Percentiles rank a stretch among this genome's conserved stretches.
Conservation (phyloP, 805 yeast species). For the Hanseniaspora valbyensis region DNA sequence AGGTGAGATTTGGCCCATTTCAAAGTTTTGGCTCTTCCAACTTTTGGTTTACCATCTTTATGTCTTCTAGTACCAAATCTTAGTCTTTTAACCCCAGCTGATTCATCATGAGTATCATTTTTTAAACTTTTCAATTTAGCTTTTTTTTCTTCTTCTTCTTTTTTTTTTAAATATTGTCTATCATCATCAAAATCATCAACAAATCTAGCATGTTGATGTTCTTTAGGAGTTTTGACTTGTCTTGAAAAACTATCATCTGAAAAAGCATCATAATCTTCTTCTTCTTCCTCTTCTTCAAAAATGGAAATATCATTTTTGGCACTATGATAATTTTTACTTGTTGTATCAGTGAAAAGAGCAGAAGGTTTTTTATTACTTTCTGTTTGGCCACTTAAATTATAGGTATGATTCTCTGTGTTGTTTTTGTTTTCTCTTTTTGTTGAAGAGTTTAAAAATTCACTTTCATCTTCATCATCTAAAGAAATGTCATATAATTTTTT, state of each 20-base stretch:
- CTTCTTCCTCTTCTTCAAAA: slow-evolving; percentile 15
- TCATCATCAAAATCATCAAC: slow-evolving; percentile 21
- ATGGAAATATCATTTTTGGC: slow-evolving; percentile 6
- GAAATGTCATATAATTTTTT: slow-evolving; percentile 12
- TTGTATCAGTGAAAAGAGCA: neutral
- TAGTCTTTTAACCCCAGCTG: slow-evolving; percentile 52
- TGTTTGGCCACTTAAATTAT: slow-evolving; percentile 9
- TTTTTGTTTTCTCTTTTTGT: slow-evolving; percentile 4
- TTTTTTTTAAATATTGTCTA: slow-evolving; percentile 4
- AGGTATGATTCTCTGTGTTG: neutral
- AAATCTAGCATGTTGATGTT: slow-evolving; percentile 22
- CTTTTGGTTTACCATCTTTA: slow-evolving; percentile 54
- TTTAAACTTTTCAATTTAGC: no score
- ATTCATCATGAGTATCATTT: neutral
- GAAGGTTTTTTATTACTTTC: neutral
- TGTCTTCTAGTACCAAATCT: slow-evolving; percentile 89
- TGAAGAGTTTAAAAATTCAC: slow-evolving; percentile 3
- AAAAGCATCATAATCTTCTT: slow-evolving; percentile 17
- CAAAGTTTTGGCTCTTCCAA: slow-evolving; percentile 51
- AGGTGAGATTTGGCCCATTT: slow-evolving; percentile 33
- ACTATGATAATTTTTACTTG: neutral
- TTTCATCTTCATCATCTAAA: slow-evolving; percentile 16
- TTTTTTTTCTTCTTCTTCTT: slow-evolving; percentile 12
- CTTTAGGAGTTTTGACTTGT: slow-evolving; percentile 21
- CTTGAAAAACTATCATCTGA: slow-evolving; percentile 12